Evolutionary conservation across 805 yeast genomes (phyloP).

Genomic region (Kodamaea nitidulidarum): DNA sequence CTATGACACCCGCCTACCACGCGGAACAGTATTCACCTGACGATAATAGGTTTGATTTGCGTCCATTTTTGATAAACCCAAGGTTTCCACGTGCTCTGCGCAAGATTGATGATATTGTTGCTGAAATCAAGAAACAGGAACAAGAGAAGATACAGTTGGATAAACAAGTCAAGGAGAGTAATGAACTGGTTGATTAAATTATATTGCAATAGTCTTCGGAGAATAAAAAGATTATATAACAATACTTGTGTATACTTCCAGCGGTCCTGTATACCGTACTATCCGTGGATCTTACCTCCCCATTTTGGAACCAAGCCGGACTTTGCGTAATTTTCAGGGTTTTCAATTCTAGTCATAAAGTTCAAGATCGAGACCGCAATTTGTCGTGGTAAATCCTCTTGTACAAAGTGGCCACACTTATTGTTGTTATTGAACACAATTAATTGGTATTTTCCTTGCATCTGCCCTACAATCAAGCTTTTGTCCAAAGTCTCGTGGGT

Average conservation of each 20-base stretch:
- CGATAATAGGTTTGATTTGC: conserved; percentile 90
- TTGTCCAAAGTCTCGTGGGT: conserved; percentile 89
- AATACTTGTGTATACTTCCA: no score
- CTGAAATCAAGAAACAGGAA: conserved; percentile 32
- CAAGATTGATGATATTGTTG: conserved; percentile 79
- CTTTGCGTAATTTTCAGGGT: conserved; percentile 25
- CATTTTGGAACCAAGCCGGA: conserved; percentile 34
- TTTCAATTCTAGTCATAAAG: conserved; percentile 45
- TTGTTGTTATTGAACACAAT: conserved; percentile 61
- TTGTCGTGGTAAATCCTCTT: conserved; percentile 79
- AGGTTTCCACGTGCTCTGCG: conserved; percentile 84
- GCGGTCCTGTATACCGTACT: background rate
- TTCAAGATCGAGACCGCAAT: conserved; percentile 54
- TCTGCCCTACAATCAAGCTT: conserved; percentile 85
- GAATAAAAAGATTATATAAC: background rate
- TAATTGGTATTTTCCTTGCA: conserved; percentile 95
- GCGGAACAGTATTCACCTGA: conserved; percentile 99
- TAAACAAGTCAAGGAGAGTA: conserved; percentile 18
- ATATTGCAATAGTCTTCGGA: no score
- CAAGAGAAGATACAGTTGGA: conserved; percentile 31
- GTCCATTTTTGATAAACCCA: conserved; percentile 94
- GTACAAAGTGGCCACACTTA: conserved; percentile 84
- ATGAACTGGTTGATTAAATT: conserved; percentile 16
- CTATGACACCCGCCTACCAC: conserved; percentile 94
- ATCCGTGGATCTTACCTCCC: conserved; percentile 20